Conservation (phyloP, 2,329 filamentous ascomycete genomes). For the Sarocladium strictum region DNA sequence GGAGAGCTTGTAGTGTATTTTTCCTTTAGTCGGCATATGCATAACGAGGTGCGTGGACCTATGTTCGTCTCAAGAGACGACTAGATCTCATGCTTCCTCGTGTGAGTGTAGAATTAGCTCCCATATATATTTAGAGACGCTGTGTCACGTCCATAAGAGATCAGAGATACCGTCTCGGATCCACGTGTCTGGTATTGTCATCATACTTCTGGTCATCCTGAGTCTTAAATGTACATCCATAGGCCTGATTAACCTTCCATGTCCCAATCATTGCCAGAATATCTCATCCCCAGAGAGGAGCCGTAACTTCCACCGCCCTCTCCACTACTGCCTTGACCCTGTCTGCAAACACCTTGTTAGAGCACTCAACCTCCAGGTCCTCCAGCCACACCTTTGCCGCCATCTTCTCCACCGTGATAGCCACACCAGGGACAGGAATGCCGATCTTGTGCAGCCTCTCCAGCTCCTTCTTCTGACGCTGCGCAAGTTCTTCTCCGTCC, state of each 20-base stretch:
- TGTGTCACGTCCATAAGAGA: background rate
- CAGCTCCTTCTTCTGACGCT: constrained; percentile 63
- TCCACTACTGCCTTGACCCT: constrained; percentile 86
- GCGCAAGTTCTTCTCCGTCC: constrained; percentile 38
- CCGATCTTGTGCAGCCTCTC: constrained; percentile 75
- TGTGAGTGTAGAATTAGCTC: constrained; percentile 3
- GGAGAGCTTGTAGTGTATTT: constrained; percentile 9
- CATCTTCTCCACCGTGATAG: constrained; percentile 72
- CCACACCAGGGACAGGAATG: constrained; percentile 84
- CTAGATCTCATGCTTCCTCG: background rate
- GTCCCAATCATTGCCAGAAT: background rate
- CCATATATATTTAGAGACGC: background rate
- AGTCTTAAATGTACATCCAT: too few relatives aligned
- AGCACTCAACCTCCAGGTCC: constrained; percentile 82
- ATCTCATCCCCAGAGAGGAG: constrained; percentile 57
- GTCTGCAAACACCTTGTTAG: constrained; percentile 71
- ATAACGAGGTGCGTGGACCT: background rate
- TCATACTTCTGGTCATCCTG: background rate
- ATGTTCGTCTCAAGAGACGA: background rate
- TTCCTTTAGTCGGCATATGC: background rate
- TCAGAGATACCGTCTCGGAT: background rate
- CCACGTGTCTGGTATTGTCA: background rate
- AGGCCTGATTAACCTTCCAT: constrained; percentile 2
- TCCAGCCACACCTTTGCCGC: constrained; percentile 88
- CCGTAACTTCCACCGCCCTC: constrained; percentile 79